Percentiles rank a stretch among this genome's conserved stretches.
Evolutionary conservation across 768 basidiomycete species (phyloP).

Genomic region (Sarcomyxa edulis): DNA sequence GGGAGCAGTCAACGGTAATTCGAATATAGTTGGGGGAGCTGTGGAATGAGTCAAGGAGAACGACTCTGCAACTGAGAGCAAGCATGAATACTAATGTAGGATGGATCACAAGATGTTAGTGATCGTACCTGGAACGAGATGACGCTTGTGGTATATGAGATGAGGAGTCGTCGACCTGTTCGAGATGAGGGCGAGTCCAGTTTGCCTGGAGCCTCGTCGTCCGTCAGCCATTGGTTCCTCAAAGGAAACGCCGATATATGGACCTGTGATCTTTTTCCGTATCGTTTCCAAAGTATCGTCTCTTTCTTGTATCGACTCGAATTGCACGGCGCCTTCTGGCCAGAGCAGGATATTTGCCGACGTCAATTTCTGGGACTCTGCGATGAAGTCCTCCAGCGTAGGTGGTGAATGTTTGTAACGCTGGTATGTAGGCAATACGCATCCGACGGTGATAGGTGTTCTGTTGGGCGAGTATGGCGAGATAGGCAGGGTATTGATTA

Average conservation of each 20-base stretch:
- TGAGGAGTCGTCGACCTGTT: slow-evolving; percentile 27
- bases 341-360: slow-evolving; percentile 61
- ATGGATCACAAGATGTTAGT: not conserved
- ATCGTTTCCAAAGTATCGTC: slow-evolving; percentile 43
- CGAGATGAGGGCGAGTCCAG: slow-evolving; percentile 60
- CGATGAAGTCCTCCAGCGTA: slow-evolving; percentile 56
- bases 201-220: slow-evolving; percentile 39
- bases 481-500: slow-evolving; percentile 33
- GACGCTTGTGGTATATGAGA: slow-evolving; percentile 66
- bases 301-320: slow-evolving; percentile 46
- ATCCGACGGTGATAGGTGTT: slow-evolving; percentile 63
- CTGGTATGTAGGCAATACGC: slow-evolving; percentile 52
- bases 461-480: slow-evolving; percentile 29
- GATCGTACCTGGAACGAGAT: slow-evolving; percentile 73
- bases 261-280: slow-evolving; percentile 24
- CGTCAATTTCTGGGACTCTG: slow-evolving; percentile 44
- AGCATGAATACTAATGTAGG: slow-evolving; percentile 8
- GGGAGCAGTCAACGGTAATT: slow-evolving; percentile 35
- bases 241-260: slow-evolving; percentile 67
- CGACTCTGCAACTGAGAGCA: slow-evolving; percentile 74
- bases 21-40: slow-evolving; percentile 44
- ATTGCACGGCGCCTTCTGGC: slow-evolving; percentile 77
- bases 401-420: slow-evolving; percentile 34
- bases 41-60: slow-evolving; percentile 53
- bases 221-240: slow-evolving; percentile 47